A percentile compares a stretch with the other conserved stretches of the same genome.
These are phyloP conservation scores for Microbotryum violaceum DNA, from an alignment of 1,284 basidiomycete species.

Conservation along the genomic window DNA sequence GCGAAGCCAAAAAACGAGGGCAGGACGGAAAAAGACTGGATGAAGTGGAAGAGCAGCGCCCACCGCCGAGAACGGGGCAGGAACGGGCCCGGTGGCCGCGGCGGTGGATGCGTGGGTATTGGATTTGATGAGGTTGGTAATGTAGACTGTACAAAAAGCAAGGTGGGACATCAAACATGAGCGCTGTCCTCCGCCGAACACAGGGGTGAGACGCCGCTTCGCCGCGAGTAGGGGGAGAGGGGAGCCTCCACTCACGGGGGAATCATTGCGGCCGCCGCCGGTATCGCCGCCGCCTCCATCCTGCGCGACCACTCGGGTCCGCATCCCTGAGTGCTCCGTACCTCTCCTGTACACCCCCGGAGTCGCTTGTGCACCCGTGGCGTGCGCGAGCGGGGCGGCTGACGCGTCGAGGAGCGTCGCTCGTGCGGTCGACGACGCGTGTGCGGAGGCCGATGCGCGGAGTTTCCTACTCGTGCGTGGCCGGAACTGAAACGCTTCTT, in stretches of 20 bases:
- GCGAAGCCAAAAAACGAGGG: slow-evolving; percentile 29
- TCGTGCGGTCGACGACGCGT: too few species aligned
- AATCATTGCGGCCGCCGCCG: neutral
- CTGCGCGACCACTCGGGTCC: neutral
- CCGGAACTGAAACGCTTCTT: too few species aligned
- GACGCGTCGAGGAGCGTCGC: too few species aligned
- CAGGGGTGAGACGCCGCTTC: neutral
- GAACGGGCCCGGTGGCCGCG: neutral
- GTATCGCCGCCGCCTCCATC: neutral
- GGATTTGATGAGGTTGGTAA: neutral
- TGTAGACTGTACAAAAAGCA: neutral
- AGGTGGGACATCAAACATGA: neutral
- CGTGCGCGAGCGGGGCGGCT: too few species aligned
- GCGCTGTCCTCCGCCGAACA: neutral
- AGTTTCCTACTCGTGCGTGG: too few species aligned
- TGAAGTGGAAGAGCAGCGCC: slow-evolving; percentile 18
- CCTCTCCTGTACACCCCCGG: neutral
- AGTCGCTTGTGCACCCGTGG: neutral
- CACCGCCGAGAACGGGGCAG: slow-evolving; percentile 14
- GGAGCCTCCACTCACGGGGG: neutral
- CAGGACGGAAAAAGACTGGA: slow-evolving; percentile 28
- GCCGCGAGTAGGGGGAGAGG: neutral
- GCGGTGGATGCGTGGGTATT: neutral
- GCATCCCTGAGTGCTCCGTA: neutral
- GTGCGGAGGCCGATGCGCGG: too few species aligned